Base-by-base conservation (phyloP, 192 early-diverging fungal species). In the Phlyctochytrium planicorne region DNA sequence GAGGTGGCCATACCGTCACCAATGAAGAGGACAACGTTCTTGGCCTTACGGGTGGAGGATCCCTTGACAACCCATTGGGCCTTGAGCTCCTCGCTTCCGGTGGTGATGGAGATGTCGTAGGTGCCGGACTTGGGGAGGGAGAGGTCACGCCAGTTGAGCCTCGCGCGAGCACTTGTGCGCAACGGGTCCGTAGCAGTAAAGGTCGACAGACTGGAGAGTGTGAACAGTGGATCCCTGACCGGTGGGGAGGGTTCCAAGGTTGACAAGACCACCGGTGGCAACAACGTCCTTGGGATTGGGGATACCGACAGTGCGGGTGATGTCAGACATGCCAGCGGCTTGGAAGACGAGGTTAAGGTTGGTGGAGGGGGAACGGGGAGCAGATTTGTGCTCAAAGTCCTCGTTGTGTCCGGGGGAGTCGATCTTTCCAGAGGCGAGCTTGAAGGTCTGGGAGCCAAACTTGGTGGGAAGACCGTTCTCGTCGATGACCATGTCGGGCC, bases 21-120 rank as follows among this genome's bases (percentile, higher is more conserved):
- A 67, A 87, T 87, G 71, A 88, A 88, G 32, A 87, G 62, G 31
- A 85, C 78, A 3, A 84, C 75, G 74, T 88, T 88, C 79, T 87
- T 87, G 68, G 75, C 87, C 68, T 82, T 86, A 59, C 78, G 75
- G 63, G 75, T 76, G 16, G 66, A 55, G 34, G 69, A 75, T 12
- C 79, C 62, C 63, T 76, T 71, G 20, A 75, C 83, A 63, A 73
- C 74, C 75, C 82, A 81, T 52, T 66, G 59, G 47, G 84, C 78
- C 53, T 75, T 72, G 14, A 81, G 75, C 6, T 63, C 68, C 67
- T 87, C 82, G 56, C 71, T 69, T 53, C 81, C 81, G 71, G 73
- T 80, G 40, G 67, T 65, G 10, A 88, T 2, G 63, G 68, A 64
- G 59, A 82, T 72, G 31, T 79, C 62, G 68, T 84, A 87, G 47